Conservation (phyloP, 2,329 filamentous ascomycete genomes). For the Cryoendolithus antarcticus region DNA sequence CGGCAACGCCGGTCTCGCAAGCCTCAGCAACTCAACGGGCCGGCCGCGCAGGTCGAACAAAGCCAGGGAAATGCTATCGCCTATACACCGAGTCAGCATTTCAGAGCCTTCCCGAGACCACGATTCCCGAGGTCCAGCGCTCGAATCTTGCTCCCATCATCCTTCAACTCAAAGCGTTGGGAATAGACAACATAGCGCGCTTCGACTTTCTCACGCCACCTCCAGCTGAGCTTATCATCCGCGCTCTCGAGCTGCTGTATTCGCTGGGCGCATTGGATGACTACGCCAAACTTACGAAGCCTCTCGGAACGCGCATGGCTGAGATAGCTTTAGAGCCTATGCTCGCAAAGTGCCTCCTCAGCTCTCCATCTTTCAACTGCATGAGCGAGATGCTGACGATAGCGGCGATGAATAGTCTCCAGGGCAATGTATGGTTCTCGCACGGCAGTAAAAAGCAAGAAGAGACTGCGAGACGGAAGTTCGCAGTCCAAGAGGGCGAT, state of each 20-base stretch:
- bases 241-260: conserved; percentile 78
- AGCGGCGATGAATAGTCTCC: conserved; percentile 83
- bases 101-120: conserved; percentile 53
- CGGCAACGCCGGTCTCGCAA: conserved; percentile 70
- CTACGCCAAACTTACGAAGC: conserved; percentile 79
- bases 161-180: conserved; percentile 84
- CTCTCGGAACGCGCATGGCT: conserved; percentile 82
- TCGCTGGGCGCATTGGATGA: conserved; percentile 77
- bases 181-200: conserved; percentile 84
- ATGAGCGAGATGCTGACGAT: conserved; percentile 80
- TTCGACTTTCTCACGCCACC: conserved; percentile 84
- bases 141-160: conserved; percentile 81
- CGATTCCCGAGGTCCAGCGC: conserved; percentile 80
- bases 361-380: conserved; percentile 62
- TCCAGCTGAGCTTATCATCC: conserved; percentile 70
- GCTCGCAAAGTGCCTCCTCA: conserved; percentile 81
- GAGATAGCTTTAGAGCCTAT: conserved; percentile 89
- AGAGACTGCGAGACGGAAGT: conserved; percentile 64
- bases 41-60: conserved; percentile 79
- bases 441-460: conserved; percentile 64
- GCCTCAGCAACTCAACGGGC: conserved; percentile 83
- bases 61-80: conserved; percentile 84
- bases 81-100: conserved; percentile 74
- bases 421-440: conserved; percentile 71
- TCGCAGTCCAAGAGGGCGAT: conserved; percentile 86